Percentiles rank a stretch among this genome's conserved stretches.
phyloP scores from a whole-genome alignment of 2,329 filamentous ascomycete species.

The Helicocarpus griseus region DNA sequence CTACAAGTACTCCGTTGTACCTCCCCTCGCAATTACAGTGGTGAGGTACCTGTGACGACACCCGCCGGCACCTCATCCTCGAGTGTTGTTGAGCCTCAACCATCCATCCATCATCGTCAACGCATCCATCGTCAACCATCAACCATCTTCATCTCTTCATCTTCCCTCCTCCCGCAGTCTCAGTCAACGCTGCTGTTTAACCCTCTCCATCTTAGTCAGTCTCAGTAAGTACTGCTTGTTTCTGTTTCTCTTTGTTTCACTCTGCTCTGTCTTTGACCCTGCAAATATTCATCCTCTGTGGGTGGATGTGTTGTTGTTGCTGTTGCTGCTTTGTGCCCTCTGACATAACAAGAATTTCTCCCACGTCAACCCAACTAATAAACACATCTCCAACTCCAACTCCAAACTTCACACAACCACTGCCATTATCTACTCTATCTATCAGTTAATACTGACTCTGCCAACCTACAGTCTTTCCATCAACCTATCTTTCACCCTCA shows the following conservation, averaged over 20 bases:
- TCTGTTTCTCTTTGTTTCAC: background rate
- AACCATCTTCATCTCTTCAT: background rate
- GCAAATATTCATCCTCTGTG: background rate
- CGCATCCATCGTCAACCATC: background rate
- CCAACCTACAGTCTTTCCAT: too few relatives aligned
- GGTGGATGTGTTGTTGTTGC: background rate
- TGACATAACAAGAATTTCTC: slow-evolving; percentile 3
- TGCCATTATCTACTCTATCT: too few relatives aligned
- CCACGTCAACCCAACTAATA: slow-evolving; percentile 1
- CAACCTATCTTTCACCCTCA: too few relatives aligned
- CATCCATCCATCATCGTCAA: background rate
- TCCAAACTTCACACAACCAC: background rate
- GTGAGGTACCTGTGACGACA: background rate
- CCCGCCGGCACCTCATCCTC: background rate
- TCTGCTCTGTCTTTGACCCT: background rate
- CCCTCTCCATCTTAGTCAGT: too few relatives aligned
- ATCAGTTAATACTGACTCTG: too few relatives aligned
- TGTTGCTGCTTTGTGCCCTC: background rate
- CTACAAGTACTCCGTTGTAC: background rate
- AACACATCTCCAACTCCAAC: background rate
- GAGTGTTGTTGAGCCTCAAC: background rate
- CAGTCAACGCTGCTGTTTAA: too few relatives aligned
- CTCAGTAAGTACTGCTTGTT: too few relatives aligned
- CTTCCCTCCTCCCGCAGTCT: too few relatives aligned
- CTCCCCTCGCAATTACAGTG: background rate